Evolutionary conservation across 192 early-diverging fungal species (phyloP).

Genomic region (Paraglomus brasilianum): DNA sequence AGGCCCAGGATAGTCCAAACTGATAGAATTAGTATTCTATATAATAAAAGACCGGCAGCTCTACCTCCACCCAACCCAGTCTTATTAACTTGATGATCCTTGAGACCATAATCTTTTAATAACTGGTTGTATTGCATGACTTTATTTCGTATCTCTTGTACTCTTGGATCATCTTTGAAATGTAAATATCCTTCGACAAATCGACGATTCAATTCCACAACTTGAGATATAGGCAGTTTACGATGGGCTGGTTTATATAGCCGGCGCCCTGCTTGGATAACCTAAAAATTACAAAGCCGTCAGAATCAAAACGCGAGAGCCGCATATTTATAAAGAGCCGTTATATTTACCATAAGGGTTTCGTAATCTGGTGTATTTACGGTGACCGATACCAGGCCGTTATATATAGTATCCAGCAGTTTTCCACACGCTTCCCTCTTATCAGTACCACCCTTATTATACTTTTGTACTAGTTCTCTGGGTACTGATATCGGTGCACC

Average conservation of each 20-base stretch:
- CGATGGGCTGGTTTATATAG: slow-evolving; percentile 87
- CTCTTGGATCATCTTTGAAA: slow-evolving; percentile 79
- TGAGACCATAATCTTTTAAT: slow-evolving; percentile 89
- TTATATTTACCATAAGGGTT: slow-evolving; percentile 70
- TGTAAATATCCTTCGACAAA: slow-evolving; percentile 82
- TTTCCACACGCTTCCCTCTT: slow-evolving; percentile 80
- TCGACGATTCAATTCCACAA: slow-evolving; percentile 85
- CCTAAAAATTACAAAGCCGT: slow-evolving; percentile 38
- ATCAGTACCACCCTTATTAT: slow-evolving; percentile 74
- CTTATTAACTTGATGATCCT: slow-evolving; percentile 93
- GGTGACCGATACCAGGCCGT: slow-evolving; percentile 83
- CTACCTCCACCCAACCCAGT: slow-evolving; percentile 64
- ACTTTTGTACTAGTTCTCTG: slow-evolving; percentile 78
- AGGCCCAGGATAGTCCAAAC: slow-evolving; percentile 75
- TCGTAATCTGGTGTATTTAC: slow-evolving; percentile 93
- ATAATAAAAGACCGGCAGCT: slow-evolving; percentile 67
- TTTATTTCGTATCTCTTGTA: slow-evolving; percentile 73
- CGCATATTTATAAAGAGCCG: background rate
- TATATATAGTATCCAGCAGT: slow-evolving; percentile 77
- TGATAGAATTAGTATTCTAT: slow-evolving; percentile 67
- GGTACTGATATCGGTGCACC: slow-evolving; percentile 85
- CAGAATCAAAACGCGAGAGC: slow-evolving; percentile 3
- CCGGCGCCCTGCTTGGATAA: slow-evolving; percentile 91
- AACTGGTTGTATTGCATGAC: slow-evolving; percentile 85
- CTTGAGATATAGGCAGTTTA: slow-evolving; percentile 81